phyloP scores from a whole-genome alignment of 352 stramenopile species.

The Phytophthora hybrid region DNA sequence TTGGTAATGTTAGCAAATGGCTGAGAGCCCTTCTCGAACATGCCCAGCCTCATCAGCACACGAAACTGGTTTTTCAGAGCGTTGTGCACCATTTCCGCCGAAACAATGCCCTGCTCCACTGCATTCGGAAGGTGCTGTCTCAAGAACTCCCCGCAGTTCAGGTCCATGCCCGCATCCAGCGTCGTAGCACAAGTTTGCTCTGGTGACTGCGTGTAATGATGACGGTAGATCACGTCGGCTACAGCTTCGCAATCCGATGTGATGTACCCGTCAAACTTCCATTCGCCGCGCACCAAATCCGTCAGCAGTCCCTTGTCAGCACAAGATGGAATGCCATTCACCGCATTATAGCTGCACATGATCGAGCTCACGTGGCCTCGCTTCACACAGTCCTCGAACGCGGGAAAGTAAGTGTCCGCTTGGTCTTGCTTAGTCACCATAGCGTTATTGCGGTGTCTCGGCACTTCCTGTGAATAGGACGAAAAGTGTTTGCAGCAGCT shows the following conservation, averaged over 20 bases:
- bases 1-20: slow-evolving; percentile 67
- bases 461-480: slow-evolving; percentile 86
- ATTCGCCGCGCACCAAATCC: slow-evolving; percentile 76
- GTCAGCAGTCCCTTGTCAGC: slow-evolving; percentile 87
- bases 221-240: slow-evolving; percentile 71
- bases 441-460: slow-evolving; percentile 89
- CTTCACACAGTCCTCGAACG: slow-evolving; percentile 86
- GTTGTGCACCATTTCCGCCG: slow-evolving; percentile 60
- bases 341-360: slow-evolving; percentile 97
- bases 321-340: slow-evolving; percentile 94
- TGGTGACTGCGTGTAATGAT: slow-evolving; percentile 84
- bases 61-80: slow-evolving; percentile 85
- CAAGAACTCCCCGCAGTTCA: slow-evolving; percentile 88
- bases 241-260: slow-evolving; percentile 93
- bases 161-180: slow-evolving; percentile 79
- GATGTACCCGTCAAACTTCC: slow-evolving; percentile 94
- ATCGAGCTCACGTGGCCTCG: slow-evolving; percentile 80
- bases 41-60: slow-evolving; percentile 89
- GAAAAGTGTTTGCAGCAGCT: slow-evolving; percentile 95
- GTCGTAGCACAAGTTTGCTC: slow-evolving; percentile 62
- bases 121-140: slow-evolving; percentile 67
- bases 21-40: slow-evolving; percentile 86
- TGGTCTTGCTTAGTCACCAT: slow-evolving; percentile 90
- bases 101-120: slow-evolving; percentile 69
- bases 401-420: slow-evolving; percentile 90